Conservation (phyloP, 129 eudicot species). For the Pittosporum tobira region DNA sequence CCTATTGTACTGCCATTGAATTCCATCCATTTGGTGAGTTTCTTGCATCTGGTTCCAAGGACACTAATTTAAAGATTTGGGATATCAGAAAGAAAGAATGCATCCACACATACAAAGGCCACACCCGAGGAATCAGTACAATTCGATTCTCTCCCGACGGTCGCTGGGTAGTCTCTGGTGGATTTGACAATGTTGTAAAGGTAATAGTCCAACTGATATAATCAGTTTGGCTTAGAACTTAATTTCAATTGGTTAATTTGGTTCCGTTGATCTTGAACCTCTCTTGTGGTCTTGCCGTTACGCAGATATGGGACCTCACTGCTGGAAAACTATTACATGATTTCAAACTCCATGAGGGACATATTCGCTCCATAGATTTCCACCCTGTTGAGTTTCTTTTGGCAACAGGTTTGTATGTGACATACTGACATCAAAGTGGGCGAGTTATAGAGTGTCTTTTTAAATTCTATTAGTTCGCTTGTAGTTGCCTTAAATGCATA, state of each 20-base stretch:
- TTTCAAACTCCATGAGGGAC: conserved; percentile 84
- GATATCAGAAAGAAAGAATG: conserved; percentile 89
- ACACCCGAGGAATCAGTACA: conserved; percentile 65
- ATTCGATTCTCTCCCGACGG: conserved; percentile 92
- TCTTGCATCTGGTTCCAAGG: conserved; percentile 95
- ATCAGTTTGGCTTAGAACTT: conserved; percentile 1
- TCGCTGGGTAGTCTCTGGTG: conserved; percentile 96
- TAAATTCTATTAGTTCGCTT: not conserved
- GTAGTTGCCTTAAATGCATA: not conserved
- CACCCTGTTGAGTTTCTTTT: conserved; percentile 92
- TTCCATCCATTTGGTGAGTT: conserved; percentile 96
- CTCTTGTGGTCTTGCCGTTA: conserved; percentile 14
- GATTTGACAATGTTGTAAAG: conserved; percentile 87
- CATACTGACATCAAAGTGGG: not conserved
- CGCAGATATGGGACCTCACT: conserved; percentile 88
- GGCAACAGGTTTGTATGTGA: conserved; percentile 59
- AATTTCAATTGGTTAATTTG: not conserved
- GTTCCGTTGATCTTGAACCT: conserved; percentile 1
- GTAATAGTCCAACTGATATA: conserved; percentile 23
- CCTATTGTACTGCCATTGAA: conserved; percentile 72
- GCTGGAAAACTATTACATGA: conserved; percentile 94
- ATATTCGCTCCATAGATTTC: conserved; percentile 69
- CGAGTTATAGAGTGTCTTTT: not conserved
- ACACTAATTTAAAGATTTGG: conserved; percentile 83
- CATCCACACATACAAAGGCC: conserved; percentile 91